Percentiles rank a stretch among this genome's conserved stretches.
Evolutionary conservation across 2,329 filamentous ascomycete genomes (phyloP).

Genomic region (Fusarium newnesense): DNA sequence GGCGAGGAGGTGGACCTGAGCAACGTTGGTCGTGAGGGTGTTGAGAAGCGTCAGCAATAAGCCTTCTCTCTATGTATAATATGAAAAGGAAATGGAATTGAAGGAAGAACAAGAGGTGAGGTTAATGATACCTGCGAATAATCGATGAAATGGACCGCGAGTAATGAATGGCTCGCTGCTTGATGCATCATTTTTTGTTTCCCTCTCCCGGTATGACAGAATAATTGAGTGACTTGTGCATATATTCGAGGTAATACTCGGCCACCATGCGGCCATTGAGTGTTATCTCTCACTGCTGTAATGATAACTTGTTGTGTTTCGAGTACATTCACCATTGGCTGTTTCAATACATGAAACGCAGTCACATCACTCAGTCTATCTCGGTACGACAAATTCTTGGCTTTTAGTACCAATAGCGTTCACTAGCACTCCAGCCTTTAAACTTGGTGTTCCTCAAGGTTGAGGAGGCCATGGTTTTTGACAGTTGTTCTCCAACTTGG

Average conservation of each 20-base stretch:
- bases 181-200: neutral
- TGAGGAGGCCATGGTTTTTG: too few relatives aligned
- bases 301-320: neutral
- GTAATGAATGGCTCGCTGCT: neutral
- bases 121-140: constrained; percentile 28
- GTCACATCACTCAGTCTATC: neutral
- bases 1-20: constrained; percentile 65
- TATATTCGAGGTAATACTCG: neutral
- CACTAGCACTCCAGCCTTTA: neutral
- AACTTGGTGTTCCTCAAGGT: neutral
- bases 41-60: constrained; percentile 31
- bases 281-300: neutral
- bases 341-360: neutral
- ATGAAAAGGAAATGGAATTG: neutral
- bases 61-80: neutral
- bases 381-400: neutral
- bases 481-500: neutral
- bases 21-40: constrained; percentile 70
- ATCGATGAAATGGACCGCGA: constrained; percentile 13
- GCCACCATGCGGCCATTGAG: neutral
- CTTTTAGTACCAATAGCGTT: neutral
- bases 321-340: neutral
- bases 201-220: neutral
- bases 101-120: neutral
- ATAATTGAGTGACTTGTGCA: neutral